phyloP scores from a whole-genome alignment of 2,329 filamentous ascomycete genomes.

The Emericellopsis cladophorae region DNA sequence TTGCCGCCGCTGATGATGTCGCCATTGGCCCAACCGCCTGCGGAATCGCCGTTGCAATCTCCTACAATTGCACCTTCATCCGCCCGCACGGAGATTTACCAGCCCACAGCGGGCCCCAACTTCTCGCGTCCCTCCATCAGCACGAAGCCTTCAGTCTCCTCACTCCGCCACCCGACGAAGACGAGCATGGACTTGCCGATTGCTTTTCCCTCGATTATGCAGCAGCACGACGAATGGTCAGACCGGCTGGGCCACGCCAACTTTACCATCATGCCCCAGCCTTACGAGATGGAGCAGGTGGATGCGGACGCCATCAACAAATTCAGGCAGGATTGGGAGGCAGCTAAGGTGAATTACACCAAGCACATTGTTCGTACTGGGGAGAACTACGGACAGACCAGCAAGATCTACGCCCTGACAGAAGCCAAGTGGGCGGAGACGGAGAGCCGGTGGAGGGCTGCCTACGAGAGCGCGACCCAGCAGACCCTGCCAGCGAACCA shows the following conservation, averaged over 20 bases:
- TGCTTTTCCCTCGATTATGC: constrained; percentile 51
- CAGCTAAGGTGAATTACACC: constrained; percentile 73
- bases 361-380: constrained; percentile 79
- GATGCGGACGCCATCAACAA: constrained; percentile 45
- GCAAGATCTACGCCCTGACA: constrained; percentile 75
- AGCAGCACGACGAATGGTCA: constrained; percentile 71
- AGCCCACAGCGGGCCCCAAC: constrained; percentile 34
- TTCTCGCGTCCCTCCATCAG: constrained; percentile 52
- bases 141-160: constrained; percentile 63
- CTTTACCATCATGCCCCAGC: constrained; percentile 74
- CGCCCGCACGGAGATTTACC: constrained; percentile 23
- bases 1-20: constrained; percentile 69
- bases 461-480: constrained; percentile 44
- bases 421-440: constrained; percentile 81
- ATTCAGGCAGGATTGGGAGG: constrained; percentile 69
- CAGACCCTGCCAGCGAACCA: constrained; percentile 28
- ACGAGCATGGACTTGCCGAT: constrained; percentile 29
- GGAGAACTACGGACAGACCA: constrained; percentile 83
- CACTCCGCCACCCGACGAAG: constrained; percentile 42
- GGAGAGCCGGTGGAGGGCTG: constrained; percentile 59
- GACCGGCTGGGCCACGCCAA: constrained; percentile 82
- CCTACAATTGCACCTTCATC: constrained; percentile 58
- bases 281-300: constrained; percentile 56
- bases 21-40: constrained; percentile 37
- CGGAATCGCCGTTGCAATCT: constrained; percentile 76